A percentile compares a stretch with the other conserved stretches of the same genome.
Conservation (phyloP, 2,329 filamentous ascomycete species). For the Macrophomina phaseolina region DNA sequence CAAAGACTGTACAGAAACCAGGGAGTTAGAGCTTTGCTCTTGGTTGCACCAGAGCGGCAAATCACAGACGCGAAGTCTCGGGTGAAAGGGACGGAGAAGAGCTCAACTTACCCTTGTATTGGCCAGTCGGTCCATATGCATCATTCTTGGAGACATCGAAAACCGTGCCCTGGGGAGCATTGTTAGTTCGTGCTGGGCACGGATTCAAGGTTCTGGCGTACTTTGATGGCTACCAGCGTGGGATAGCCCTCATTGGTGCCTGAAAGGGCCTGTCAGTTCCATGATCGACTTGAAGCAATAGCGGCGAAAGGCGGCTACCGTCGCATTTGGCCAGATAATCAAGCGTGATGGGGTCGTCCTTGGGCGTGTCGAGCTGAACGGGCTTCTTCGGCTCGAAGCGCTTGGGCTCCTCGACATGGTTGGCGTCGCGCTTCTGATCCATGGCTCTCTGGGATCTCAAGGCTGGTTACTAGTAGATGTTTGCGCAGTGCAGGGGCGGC, state of each 20-base stretch:
- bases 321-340: conserved; percentile 82
- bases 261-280: conserved; percentile 41
- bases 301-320: conserved; percentile 63
- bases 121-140: conserved; percentile 79
- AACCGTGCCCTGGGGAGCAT: conserved; percentile 73
- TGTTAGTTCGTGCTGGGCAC: neutral
- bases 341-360: conserved; percentile 81
- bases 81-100: neutral
- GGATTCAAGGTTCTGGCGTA: conserved; percentile 31
- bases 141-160: conserved; percentile 94
- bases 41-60: neutral
- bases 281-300: neutral
- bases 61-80: neutral
- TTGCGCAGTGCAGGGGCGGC: neutral
- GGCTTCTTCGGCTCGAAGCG: conserved; percentile 81
- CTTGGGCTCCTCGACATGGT: conserved; percentile 43
- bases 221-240: conserved; percentile 66
- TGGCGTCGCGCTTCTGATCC: conserved; percentile 27
- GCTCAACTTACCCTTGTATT: conserved; percentile 75
- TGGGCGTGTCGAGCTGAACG: conserved; percentile 80
- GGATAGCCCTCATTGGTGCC: conserved; percentile 67
- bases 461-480: neutral
- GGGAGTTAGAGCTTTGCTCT: neutral
- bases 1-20: conserved; percentile 72
- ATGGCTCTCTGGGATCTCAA: neutral